Base-by-base conservation (phyloP, 2,329 filamentous ascomycete species). In the Plectosphaerella sp. region DNA sequence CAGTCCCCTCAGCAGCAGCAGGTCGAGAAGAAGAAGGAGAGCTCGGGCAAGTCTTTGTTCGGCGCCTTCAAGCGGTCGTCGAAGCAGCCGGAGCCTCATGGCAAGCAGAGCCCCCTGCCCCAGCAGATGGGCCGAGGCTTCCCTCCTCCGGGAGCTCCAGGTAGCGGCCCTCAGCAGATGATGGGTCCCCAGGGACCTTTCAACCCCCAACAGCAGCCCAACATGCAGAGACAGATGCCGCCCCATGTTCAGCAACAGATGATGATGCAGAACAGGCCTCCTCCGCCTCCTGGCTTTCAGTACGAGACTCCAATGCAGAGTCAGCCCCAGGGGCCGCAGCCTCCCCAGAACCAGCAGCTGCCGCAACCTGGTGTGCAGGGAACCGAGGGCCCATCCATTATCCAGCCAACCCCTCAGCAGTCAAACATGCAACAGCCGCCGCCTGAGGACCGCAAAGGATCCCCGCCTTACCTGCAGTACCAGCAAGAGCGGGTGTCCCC, bases 61-160 rank as follows among this genome's bases (percentile, higher is more conserved):
- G 54, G 55, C 12, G 62, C 59, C 3, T 63, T 65, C 20, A 62
- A 62, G 45, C 54, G 61, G 18, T 54, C 54, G 6, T 55, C 60
- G 8, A 65, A 63, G 52, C 57, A 61, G 37, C 47, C 55, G 20
- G 59, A 64, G n/a, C n/a, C n/a, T 5, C 39, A 46, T 15, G 12
- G 14, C 12, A 18, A 25, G 43, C 43, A 46, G n/a, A 28, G 14
- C 12, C 22, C 43, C 7, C 50, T 46, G 15, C 55, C 55, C 28
- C 41, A 37, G 39, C 53, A 52, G 43, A 43, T 43, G 16, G 45
- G 20, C 5, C 49, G 46, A 24, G 48, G 20, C 16, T 37, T 28
- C 7, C 16, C 52, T 36, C 43, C 43, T 33, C 37, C n/a, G 42
- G n/a, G 16, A 46, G 36, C 16, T 8, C n/a, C 41, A 16, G 41